These are phyloP conservation scores for Hanseniaspora sp. DNA, from an alignment of 1,139 yeast species.

Conservation along the genomic window DNA sequence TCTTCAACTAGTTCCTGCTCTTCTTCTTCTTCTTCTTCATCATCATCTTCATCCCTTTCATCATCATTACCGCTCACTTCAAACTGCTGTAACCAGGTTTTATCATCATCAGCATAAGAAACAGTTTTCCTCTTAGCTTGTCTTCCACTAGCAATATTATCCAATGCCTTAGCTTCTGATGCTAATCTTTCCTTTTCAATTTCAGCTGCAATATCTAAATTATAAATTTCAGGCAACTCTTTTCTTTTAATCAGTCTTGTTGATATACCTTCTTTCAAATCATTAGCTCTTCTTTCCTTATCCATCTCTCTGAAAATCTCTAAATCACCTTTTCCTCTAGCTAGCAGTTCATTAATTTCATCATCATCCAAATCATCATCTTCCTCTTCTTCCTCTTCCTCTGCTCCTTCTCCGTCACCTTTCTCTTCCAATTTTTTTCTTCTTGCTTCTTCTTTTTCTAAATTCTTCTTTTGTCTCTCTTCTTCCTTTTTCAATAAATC, in stretches of 20 bases:
- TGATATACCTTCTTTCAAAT: slow-evolving; percentile 30
- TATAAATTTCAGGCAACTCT: slow-evolving; percentile 60
- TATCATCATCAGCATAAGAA: slow-evolving; percentile 67
- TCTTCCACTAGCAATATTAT: slow-evolving; percentile 57
- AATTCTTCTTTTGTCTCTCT: slow-evolving; percentile 52
- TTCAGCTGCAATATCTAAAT: slow-evolving; percentile 50
- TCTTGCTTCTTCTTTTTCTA: slow-evolving; percentile 39
- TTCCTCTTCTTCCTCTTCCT: slow-evolving; percentile 38
- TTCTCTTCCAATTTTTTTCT: slow-evolving; percentile 32
- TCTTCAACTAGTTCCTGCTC: slow-evolving; percentile 21
- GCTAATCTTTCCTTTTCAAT: slow-evolving; percentile 42
- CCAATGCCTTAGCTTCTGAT: slow-evolving; percentile 29
- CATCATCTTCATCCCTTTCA: slow-evolving; percentile 11
- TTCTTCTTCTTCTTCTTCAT: slow-evolving; percentile 21
- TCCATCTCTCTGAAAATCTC: slow-evolving; percentile 47
- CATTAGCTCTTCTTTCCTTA: slow-evolving; percentile 42
- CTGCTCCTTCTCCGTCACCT: slow-evolving; percentile 37
- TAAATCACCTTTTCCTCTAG: slow-evolving; percentile 54
- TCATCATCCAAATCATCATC: slow-evolving; percentile 55
- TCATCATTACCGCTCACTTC: slow-evolving; percentile 35
- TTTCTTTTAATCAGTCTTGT: slow-evolving; percentile 48
- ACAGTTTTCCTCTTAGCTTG: slow-evolving; percentile 33
- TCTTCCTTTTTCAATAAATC: slow-evolving; percentile 72
- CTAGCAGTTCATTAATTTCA: slow-evolving; percentile 60
- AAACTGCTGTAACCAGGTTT: slow-evolving; percentile 60